phyloP scores from a whole-genome alignment of 2,329 filamentous ascomycete genomes.

The Fusarium brachygibbosum region DNA sequence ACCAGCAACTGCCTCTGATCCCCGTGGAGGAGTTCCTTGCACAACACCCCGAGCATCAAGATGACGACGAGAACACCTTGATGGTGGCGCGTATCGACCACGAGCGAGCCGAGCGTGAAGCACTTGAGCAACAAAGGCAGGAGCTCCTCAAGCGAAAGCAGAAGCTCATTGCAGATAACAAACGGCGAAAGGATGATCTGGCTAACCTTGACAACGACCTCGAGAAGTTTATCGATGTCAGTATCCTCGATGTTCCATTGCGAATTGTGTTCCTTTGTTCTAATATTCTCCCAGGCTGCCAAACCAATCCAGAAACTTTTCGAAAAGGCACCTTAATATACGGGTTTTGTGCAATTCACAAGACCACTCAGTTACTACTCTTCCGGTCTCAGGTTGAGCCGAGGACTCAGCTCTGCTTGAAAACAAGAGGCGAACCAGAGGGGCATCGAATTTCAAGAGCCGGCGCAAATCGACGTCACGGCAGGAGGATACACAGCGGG shows the following conservation, averaged over 20 bases:
- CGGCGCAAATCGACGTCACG: neutral
- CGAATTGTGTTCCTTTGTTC: slow-evolving; percentile 2
- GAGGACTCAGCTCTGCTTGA: neutral
- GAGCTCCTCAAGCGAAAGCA: slow-evolving; percentile 77
- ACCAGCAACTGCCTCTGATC: slow-evolving; percentile 87
- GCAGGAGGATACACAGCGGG: slow-evolving; percentile 10
- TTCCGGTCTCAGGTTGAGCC: neutral
- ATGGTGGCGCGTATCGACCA: slow-evolving; percentile 94
- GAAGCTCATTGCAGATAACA: slow-evolving; percentile 79
- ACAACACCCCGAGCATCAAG: slow-evolving; percentile 79
- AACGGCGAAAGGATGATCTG: slow-evolving; percentile 92
- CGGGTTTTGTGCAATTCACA: neutral
- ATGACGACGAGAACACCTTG: slow-evolving; percentile 80
- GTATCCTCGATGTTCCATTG: slow-evolving; percentile 50
- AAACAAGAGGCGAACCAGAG: neutral
- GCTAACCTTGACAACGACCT: slow-evolving; percentile 91
- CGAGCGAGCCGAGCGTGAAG: slow-evolving; percentile 86
- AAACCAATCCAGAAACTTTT: slow-evolving; percentile 83
- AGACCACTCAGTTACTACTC: neutral
- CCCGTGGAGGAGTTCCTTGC: slow-evolving; percentile 84
- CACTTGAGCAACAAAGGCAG: slow-evolving; percentile 85
- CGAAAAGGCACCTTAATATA: slow-evolving; percentile 73
- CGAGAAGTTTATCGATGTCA: slow-evolving; percentile 91
- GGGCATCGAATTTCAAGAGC: neutral
- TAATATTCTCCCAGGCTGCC: slow-evolving; percentile 71